A percentile compares a stretch with the other conserved stretches of the same genome.
Conservation (phyloP, 805 yeast genomes). For the Teunomyces aglyptinius region DNA sequence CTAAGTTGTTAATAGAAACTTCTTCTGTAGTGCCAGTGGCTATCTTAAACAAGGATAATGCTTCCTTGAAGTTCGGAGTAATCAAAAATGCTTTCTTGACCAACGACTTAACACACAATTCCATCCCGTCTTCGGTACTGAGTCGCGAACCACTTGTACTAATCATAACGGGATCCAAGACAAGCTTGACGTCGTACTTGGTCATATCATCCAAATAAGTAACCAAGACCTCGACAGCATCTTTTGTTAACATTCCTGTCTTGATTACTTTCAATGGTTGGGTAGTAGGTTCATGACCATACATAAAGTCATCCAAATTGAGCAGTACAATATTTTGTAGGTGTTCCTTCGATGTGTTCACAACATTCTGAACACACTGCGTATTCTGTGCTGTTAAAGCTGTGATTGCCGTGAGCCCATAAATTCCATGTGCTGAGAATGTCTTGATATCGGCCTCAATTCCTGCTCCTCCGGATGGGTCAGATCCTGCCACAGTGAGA, state of each 20-base stretch:
- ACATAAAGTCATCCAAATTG: constrained; percentile 56
- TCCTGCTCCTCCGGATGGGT: constrained; percentile 89
- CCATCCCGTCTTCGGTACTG: constrained; percentile 47
- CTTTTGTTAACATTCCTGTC: constrained; percentile 71
- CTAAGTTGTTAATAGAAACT: constrained; percentile 22
- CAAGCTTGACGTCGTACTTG: constrained; percentile 33
- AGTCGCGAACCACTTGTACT: constrained; percentile 74
- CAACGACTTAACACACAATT: constrained; percentile 40
- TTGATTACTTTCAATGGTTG: constrained; percentile 60
- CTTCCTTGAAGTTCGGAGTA: constrained; percentile 79
- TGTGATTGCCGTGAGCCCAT: constrained; percentile 73
- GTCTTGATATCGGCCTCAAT: constrained; percentile 87
- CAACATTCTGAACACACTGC: constrained; percentile 41
- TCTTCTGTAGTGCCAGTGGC: constrained; percentile 19
- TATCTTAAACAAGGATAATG: constrained; percentile 39
- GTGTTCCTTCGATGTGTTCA: constrained; percentile 41
- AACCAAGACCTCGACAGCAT: constrained; percentile 49
- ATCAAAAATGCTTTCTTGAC: constrained; percentile 55
- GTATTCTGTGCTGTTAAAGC: constrained; percentile 84
- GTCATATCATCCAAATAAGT: constrained; percentile 33
- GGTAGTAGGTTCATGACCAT: constrained; percentile 19
- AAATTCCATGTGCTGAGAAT: constrained; percentile 69
- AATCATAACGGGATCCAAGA: constrained; percentile 83
- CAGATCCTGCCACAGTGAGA: constrained; percentile 65
- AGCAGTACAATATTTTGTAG: constrained; percentile 50